These are phyloP conservation scores for Alternaria gansuensis DNA, from an alignment of 2,329 filamentous ascomycete species.

Conservation along the genomic window DNA sequence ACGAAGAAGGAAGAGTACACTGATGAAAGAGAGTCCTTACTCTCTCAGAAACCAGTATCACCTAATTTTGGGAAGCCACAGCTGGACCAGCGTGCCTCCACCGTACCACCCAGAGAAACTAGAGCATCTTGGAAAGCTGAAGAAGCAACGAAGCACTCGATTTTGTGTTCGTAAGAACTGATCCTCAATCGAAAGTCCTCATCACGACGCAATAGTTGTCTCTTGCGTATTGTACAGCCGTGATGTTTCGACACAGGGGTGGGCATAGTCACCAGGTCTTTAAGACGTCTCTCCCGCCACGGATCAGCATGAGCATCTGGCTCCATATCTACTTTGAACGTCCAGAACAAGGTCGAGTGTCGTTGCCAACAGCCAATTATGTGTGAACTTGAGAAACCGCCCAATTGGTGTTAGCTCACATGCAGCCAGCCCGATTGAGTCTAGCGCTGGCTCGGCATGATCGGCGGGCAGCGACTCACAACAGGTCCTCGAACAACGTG, in stretches of 20 bases:
- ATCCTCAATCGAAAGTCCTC: background rate
- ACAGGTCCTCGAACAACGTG: slow-evolving; percentile 25
- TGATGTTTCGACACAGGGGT: background rate
- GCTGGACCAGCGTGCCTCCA: background rate
- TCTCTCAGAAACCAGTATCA: background rate
- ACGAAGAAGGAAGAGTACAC: background rate
- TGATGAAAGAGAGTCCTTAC: background rate
- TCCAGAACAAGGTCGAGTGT: background rate
- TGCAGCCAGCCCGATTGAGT: slow-evolving; percentile 16
- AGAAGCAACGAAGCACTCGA: background rate
- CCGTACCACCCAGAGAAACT: background rate
- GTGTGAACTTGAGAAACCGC: background rate
- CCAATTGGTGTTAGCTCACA: background rate
- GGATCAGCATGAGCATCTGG: background rate
- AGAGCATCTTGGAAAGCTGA: background rate
- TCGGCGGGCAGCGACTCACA: slow-evolving; percentile 30
- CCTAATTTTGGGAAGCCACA: background rate
- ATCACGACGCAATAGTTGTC: background rate
- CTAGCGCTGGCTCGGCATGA: slow-evolving; percentile 16
- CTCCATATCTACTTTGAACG: background rate
- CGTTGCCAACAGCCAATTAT: background rate
- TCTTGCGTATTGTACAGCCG: background rate
- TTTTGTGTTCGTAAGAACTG: background rate
- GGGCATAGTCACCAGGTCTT: background rate
- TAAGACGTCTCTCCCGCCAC: background rate